These are phyloP conservation scores for Fraxinus quadrangulata DNA, from an alignment of 257 asterid species.

Conservation along the genomic window DNA sequence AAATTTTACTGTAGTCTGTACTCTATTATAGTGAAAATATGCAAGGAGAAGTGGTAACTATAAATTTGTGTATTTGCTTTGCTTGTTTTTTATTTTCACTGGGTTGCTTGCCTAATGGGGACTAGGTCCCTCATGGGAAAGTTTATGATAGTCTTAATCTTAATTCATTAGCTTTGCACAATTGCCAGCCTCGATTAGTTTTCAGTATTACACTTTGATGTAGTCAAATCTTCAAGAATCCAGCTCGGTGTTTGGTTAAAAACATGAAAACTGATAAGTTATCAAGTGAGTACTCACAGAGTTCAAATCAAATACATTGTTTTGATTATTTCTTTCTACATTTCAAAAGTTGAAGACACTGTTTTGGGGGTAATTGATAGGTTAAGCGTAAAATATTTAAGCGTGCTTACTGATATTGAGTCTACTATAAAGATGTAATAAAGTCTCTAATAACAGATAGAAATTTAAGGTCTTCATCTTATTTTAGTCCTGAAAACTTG, in stretches of 20 bases:
- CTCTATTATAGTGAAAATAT: no score
- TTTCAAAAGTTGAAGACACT: not conserved
- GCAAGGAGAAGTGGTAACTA: not conserved
- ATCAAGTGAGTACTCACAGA: not conserved
- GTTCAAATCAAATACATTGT: not conserved
- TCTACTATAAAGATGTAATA: not conserved
- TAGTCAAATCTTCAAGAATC: not conserved
- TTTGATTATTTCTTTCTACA: not conserved
- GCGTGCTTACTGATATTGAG: not conserved
- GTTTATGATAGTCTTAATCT: not conserved
- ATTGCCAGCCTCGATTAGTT: not conserved
- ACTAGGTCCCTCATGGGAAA: not conserved
- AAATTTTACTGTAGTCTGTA: no score
- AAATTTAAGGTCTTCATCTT: not conserved
- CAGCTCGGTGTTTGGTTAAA: not conserved
- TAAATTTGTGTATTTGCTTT: not conserved
- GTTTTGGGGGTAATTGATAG: not conserved
- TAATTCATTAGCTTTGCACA: not conserved
- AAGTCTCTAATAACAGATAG: not conserved
- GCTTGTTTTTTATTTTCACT: not conserved
- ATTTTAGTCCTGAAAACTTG: not conserved
- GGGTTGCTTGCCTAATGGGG: not conserved
- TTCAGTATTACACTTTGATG: not conserved
- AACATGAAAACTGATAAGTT: not conserved
- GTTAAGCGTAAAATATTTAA: not conserved